phyloP scores from a whole-genome alignment of 148 eudicot genomes.

The Camellia granthamiana region DNA sequence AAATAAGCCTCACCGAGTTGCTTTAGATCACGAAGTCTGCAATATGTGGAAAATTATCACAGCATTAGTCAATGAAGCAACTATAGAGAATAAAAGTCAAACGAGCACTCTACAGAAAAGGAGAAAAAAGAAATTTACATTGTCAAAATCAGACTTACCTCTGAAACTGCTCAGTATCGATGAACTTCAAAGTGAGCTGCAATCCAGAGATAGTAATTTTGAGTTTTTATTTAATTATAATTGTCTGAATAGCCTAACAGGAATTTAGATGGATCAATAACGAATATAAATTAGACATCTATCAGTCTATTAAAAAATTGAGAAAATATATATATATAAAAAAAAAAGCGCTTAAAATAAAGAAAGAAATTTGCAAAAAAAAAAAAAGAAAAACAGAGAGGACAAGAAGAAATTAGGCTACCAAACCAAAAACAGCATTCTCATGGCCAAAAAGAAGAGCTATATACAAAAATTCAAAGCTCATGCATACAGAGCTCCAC shows the following conservation, averaged over 20 bases:
- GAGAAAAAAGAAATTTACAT: not conserved
- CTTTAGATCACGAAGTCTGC: slow-evolving; percentile 75
- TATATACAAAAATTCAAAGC: no score
- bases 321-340: not conserved
- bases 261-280: no score
- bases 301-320: not conserved
- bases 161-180: slow-evolving; percentile 68
- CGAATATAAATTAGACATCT: not conserved
- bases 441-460: not conserved
- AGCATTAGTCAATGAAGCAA: not conserved
- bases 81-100: not conserved
- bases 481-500: not conserved
- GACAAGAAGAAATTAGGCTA: not conserved
- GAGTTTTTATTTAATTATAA: no score
- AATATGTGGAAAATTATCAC: slow-evolving; percentile 13
- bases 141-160: slow-evolving; percentile 39
- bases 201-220: slow-evolving; percentile 2
- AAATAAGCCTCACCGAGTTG: slow-evolving; percentile 56
- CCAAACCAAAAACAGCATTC: not conserved
- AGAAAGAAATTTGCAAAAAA: not conserved
- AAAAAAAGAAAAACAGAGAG: no score
- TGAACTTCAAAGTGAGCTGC: slow-evolving; percentile 68
- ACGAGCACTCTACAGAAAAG: not conserved
- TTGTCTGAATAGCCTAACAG: not conserved
- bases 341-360: not conserved